Evolutionary conservation across 1,139 yeast genomes (phyloP), one percentile per base, ranked within the genome.

Genomic region (Debaryomycetaceae sp.): DNA sequence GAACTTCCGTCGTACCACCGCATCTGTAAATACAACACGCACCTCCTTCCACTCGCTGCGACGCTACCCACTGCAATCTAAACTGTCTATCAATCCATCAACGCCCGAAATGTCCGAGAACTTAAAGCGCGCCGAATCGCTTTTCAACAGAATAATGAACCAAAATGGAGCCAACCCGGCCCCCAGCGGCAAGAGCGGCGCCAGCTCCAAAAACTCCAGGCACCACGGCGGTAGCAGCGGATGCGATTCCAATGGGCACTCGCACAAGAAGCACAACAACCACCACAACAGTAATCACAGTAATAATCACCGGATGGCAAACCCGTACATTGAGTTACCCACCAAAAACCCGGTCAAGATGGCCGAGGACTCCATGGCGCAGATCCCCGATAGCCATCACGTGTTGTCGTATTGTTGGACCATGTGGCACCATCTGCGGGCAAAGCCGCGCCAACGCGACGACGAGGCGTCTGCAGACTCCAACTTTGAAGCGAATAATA

Each of bases 21-120:
- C n/a, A n/a, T n/a, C n/a, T n/a, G n/a, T n/a, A n/a, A n/a, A n/a
- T n/a, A n/a, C n/a, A n/a, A n/a, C n/a, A n/a, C n/a, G n/a, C n/a
- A n/a, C n/a, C n/a, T n/a, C n/a, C n/a, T n/a, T n/a, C n/a, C n/a
- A n/a, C n/a, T n/a, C n/a, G n/a, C n/a, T n/a, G n/a, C n/a, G n/a
- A n/a, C n/a, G n/a, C n/a, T n/a, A n/a, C n/a, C n/a, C n/a, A n/a
- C n/a, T n/a, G n/a, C n/a, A n/a, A n/a, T n/a, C n/a, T n/a, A n/a
- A n/a, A n/a, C n/a, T n/a, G n/a, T n/a, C n/a, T n/a, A n/a, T n/a
- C n/a, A n/a, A n/a, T n/a, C n/a, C n/a, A n/a, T n/a, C n/a, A n/a
- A n/a, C n/a, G n/a, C n/a, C n/a, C n/a, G n/a, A n/a, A 13, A 67
- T 67, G 74, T 64, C 73, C 11, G 74, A 67, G 41, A 67, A 67